Evolutionary conservation across 2,329 filamentous ascomycete genomes (phyloP), one percentile per base, ranked within the genome.

Genomic region (Cladosporium colombiae): DNA sequence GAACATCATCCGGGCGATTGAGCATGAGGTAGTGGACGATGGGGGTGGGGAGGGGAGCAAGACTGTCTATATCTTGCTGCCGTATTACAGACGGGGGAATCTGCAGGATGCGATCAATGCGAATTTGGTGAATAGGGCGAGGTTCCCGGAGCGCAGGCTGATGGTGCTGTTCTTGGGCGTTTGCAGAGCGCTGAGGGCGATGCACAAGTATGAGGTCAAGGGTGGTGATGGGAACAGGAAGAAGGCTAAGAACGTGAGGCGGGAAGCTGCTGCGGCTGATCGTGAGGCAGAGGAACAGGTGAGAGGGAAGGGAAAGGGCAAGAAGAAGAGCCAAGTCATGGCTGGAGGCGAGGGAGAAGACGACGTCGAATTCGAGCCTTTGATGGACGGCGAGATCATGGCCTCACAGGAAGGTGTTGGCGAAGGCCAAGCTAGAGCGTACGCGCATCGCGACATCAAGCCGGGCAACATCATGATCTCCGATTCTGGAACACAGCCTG

Each of bases 381-480:
- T 97, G 70, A 92, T 97, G 88, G 89, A 91, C 67, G 87, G 86
- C 0, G 91, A 96, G 76, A 88, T 89, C 37, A 86, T 86, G 18
- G 81, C 86, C 52, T 86, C 86, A 67, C 87, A 90, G 71, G 86
- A 89, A 69, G 89, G 91, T 3, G 84, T 89, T 56, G 85, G 86
- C 52, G 87, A 89, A 11, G 90, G 91, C 16, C 87, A 88, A 66
- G 82, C 87, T 67, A 85, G 91, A 71, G 91, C 93, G 23, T 99
- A 97, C 78, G 91, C 95, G 68, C 95, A 99, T 79, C 85, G 95
- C 71, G 95, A 99, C 79, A 97, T 99, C 78, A 99, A 99, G 79
- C 95, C 95, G 73, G 94, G 93, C 66, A 99, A 99, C 80, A 96
- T 99, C 76, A 99, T 99, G 95, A 97, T 99, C 71, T 90, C 91